phyloP scores from a whole-genome alignment of 2,329 filamentous ascomycete genomes.

The Diaporthe sp. region DNA sequence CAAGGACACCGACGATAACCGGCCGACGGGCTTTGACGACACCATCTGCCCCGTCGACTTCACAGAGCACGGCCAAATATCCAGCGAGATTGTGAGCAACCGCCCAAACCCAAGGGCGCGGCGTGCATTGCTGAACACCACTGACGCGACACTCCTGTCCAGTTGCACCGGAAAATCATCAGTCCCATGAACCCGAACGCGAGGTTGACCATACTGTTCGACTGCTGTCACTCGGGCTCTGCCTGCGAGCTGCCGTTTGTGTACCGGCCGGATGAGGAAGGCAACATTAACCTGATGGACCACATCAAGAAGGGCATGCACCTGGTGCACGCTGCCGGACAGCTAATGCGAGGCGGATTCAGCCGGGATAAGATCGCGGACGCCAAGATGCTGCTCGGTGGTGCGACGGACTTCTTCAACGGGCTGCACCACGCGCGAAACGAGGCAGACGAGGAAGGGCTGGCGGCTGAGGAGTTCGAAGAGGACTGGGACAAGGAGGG shows the following conservation, averaged over 20 bases:
- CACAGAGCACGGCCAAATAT: conserved; percentile 64
- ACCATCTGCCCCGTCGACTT: conserved; percentile 68
- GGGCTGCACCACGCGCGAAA: conserved; percentile 60
- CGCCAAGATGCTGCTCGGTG: conserved; percentile 64
- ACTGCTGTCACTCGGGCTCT: conserved; percentile 73
- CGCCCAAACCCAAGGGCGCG: too few species aligned
- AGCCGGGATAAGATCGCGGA: conserved; percentile 58
- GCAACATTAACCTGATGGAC: conserved; percentile 67
- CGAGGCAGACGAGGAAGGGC: conserved; percentile 56
- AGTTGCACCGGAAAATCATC: conserved; percentile 65
- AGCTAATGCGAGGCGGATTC: conserved; percentile 64
- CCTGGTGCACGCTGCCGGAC: conserved; percentile 62
- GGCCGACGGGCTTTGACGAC: conserved; percentile 57
- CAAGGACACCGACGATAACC: conserved; percentile 55
- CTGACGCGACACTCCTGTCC: conserved; percentile 18
- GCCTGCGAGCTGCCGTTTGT: conserved; percentile 70
- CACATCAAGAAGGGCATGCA: conserved; percentile 64
- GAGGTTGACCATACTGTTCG: conserved; percentile 68
- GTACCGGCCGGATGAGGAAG: conserved; percentile 67
- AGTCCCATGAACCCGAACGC: conserved; percentile 62
- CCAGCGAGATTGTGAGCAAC: conserved; percentile 55
- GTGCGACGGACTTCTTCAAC: conserved; percentile 66
- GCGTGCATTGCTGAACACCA: too few species aligned
- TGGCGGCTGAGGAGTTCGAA: conserved; percentile 57
- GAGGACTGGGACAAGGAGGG: conserved; percentile 54